Evolutionary conservation across 305 asterid species (phyloP).

Genomic region (Solanum hybrid): DNA sequence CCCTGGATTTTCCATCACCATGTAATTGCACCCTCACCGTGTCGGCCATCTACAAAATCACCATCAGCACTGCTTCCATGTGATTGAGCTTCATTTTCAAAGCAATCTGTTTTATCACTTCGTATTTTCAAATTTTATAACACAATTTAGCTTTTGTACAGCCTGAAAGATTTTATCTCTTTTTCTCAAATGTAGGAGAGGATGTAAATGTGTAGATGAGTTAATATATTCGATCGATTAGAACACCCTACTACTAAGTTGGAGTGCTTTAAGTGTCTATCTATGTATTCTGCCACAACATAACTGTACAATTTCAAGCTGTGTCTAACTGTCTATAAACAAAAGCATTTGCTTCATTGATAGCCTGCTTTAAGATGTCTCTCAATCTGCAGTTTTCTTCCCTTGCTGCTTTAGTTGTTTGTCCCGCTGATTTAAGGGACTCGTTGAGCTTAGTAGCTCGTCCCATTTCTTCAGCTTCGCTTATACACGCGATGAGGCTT

Average conservation of each 20-base stretch:
- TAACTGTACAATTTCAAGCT: too few relatives aligned
- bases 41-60: too few relatives aligned
- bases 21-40: neutral
- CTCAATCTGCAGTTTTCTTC: conserved; percentile 47
- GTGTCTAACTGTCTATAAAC: too few relatives aligned
- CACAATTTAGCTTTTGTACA: neutral
- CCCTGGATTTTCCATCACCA: neutral
- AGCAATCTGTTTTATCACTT: neutral
- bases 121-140: neutral
- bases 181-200: neutral
- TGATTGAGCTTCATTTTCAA: too few relatives aligned
- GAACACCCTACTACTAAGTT: too few relatives aligned
- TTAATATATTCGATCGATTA: too few relatives aligned
- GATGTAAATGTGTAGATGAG: neutral
- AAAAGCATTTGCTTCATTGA: conserved; percentile 21
- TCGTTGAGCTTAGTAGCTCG: conserved; percentile 21
- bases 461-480: neutral
- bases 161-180: neutral
- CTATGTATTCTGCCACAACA: too few relatives aligned
- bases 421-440: conserved; percentile 9
- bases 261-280: too few relatives aligned
- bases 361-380: conserved; percentile 33
- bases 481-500: neutral
- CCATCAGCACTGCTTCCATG: too few relatives aligned
- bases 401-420: conserved; percentile 8